Evolutionary conservation across 2,329 filamentous ascomycete genomes (phyloP), one percentile per base, ranked within the genome.

Genomic region (Venturia effusa): DNA sequence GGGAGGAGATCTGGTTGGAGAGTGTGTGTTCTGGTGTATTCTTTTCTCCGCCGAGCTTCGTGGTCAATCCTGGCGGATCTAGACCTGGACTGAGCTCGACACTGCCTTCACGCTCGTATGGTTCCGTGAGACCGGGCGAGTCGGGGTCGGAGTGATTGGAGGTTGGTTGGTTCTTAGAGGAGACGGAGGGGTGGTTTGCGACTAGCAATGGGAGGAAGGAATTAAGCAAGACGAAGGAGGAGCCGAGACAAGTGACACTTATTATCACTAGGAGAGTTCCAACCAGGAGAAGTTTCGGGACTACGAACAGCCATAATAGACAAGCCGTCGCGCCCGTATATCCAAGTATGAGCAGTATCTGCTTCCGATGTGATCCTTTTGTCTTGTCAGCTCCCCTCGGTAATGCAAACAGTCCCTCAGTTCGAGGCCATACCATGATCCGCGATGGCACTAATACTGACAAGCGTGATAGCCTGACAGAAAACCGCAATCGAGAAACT

Each of bases 151-250:
- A 15, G 30, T 34, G 17, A 17, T 17, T 57, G 19, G 27, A 57
- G 15, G 27, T 34, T 10, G 51, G 22, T 13, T 6, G 19, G 27
- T 4, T 7, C 10, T 27, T 32, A 34, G 51, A 34, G 51, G 30
- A 34, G 13, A 80, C 71, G 19, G 73, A 73, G 17, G 89, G 88
- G 72, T 96, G 89, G 69, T 95, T 87, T 51, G 91, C 84, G 59
- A 96, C 92, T 15, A 97, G 81, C 2, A 97, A 80, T 0, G 93
- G 93, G 27, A 97, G 78, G 69, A 96, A 97, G 0, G 92, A 94
- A 76, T 97, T 97, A 30, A 97, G 80, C n/a, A 97, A 79, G 2
- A 96, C 92, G 73, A 96, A 97, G 0, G 91, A 96, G n/a, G 90
- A 92, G 22, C 93, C 93, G 68, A 96, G 91, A 45, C 90, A 92